Conservation (phyloP, 2,329 filamentous ascomycete species). For the Pseudocercospora vitis region DNA sequence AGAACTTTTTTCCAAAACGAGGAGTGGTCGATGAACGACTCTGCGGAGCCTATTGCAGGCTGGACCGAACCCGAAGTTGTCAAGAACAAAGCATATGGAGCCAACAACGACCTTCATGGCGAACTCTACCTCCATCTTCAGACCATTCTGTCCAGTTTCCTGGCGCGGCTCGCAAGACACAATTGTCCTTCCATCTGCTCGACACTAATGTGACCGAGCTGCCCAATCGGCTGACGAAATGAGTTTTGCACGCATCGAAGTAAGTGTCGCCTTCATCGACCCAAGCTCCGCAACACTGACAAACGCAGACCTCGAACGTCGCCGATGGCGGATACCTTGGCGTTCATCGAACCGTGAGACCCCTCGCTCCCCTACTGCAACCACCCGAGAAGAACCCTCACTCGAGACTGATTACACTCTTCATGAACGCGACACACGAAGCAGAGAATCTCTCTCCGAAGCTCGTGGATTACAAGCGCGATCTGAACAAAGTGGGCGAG, state of each 20-base stretch:
- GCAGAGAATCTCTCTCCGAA: neutral
- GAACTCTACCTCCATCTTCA: conserved; percentile 41
- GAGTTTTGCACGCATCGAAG: neutral
- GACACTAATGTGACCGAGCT: neutral
- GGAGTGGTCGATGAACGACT: conserved; percentile 43
- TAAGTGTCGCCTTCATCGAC: neutral
- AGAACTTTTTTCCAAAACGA: conserved; percentile 41
- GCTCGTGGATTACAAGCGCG: neutral
- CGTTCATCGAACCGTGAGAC: conserved; percentile 25
- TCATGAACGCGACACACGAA: conserved; percentile 23
- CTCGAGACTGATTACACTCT: conserved; percentile 34
- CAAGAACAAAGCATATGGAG: conserved; percentile 23
- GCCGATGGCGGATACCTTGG: conserved; percentile 41
- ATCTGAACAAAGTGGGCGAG: neutral
- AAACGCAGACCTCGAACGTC: conserved; percentile 43
- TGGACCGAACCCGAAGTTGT: conserved; percentile 40
- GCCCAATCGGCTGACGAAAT: neutral
- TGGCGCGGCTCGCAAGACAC: neutral
- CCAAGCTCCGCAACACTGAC: conserved; percentile 1
- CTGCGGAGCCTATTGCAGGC: conserved; percentile 40
- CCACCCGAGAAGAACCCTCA: conserved; percentile 37
- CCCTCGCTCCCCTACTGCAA: conserved; percentile 41
- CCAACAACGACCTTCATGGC: conserved; percentile 42
- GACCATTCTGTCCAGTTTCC: conserved; percentile 5
- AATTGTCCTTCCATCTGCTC: neutral